A percentile compares a stretch with the other conserved stretches of the same genome.
Conservation (phyloP, 768 basidiomycete genomes). For the Auricularia cornea region DNA sequence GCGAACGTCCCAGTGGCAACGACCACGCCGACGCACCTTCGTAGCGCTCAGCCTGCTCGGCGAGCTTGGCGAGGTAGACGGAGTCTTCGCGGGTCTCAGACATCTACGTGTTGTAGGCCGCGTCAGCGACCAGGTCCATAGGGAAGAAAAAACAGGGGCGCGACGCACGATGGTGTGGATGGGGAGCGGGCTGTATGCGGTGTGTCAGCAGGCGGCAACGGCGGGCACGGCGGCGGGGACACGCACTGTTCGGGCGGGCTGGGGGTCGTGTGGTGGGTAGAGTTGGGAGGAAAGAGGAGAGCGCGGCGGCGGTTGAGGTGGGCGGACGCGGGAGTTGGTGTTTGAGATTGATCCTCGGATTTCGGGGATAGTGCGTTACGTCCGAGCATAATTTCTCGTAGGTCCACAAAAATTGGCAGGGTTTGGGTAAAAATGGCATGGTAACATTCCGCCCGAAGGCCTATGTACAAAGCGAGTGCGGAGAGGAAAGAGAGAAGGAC, state of each 20-base stretch:
- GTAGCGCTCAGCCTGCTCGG: conserved; percentile 83
- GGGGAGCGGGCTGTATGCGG: background rate
- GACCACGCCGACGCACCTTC: conserved; percentile 45
- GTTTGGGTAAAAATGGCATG: no score
- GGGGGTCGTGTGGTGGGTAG: background rate
- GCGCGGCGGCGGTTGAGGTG: background rate
- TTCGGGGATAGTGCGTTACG: no score
- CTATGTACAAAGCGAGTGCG: no score
- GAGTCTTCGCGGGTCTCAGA: conserved; percentile 31
- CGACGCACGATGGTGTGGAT: background rate
- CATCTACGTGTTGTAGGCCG: background rate
- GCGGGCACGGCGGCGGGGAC: background rate
- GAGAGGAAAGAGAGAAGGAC: no score
- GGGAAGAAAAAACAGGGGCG: background rate
- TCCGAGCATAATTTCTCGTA: no score
- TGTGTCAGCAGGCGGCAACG: background rate
- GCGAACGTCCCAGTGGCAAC: conserved; percentile 5
- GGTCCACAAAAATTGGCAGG: no score
- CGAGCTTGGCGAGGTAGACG: conserved; percentile 68
- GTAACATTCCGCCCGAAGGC: no score
- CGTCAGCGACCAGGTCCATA: background rate
- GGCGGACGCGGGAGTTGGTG: background rate
- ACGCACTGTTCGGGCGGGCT: background rate
- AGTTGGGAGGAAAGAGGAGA: background rate
- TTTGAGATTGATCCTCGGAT: no score